A percentile compares a stretch with the other conserved stretches of the same genome.
Conservation (phyloP, 805 yeast species). For the Cyberlindnera xylosilytica region DNA sequence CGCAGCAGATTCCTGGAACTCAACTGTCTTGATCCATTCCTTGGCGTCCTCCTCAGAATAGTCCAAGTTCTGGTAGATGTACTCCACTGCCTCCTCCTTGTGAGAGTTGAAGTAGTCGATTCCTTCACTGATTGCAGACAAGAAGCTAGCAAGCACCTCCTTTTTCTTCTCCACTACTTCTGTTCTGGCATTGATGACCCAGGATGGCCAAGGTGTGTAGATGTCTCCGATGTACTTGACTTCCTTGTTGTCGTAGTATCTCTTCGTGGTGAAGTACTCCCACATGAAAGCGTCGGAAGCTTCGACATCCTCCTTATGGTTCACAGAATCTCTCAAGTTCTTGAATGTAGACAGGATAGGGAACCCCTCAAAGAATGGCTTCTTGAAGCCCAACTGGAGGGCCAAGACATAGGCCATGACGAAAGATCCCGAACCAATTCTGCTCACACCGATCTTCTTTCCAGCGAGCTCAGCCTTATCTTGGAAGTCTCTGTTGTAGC, state of each 20-base stretch:
- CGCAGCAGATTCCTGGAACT: constrained; percentile 39
- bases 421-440: constrained; percentile 90
- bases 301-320: constrained; percentile 42
- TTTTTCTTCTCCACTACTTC: constrained; percentile 33
- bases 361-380: constrained; percentile 50
- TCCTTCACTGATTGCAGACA: constrained; percentile 61
- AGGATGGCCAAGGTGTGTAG: constrained; percentile 95
- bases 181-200: constrained; percentile 67
- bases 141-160: constrained; percentile 36
- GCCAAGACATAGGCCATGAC: constrained; percentile 89
- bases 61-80: constrained; percentile 66
- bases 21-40: constrained; percentile 79
- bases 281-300: constrained; percentile 88
- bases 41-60: constrained; percentile 74
- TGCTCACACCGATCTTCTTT: constrained; percentile 68
- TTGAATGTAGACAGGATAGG: constrained; percentile 64
- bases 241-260: constrained; percentile 76
- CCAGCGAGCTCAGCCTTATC: constrained; percentile 53
- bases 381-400: constrained; percentile 49
- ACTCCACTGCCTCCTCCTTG: constrained; percentile 60
- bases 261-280: constrained; percentile 89
- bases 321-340: constrained; percentile 78
- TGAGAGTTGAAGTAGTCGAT: constrained; percentile 59
- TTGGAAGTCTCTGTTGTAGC: constrained; percentile 57
- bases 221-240: constrained; percentile 83